Evolutionary conservation across 176 grass and related monocot genomes (phyloP).

Genomic region (Carex kokanica): DNA sequence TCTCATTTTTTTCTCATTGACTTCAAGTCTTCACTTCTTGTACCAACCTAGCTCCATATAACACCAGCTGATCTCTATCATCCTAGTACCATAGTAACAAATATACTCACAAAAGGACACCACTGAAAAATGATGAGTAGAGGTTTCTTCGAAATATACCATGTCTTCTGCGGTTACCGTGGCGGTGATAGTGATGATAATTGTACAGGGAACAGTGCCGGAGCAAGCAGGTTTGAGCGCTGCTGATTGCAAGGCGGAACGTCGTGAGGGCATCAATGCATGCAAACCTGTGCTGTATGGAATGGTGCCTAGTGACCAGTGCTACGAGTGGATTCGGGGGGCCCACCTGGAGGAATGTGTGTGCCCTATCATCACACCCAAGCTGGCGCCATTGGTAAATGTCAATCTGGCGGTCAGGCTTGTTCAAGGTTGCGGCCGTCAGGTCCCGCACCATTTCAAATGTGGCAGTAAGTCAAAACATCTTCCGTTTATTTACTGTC

Average conservation of each 20-base stretch:
- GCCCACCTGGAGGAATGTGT: background rate
- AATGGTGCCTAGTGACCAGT: background rate
- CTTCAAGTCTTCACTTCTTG: background rate
- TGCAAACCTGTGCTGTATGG: conserved; percentile 8
- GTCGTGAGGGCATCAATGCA: background rate
- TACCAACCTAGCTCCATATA: background rate
- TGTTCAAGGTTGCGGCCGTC: conserved; percentile 2
- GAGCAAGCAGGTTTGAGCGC: background rate
- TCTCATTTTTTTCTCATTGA: background rate
- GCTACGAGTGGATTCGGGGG: background rate
- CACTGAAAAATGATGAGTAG: background rate
- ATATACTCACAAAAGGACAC: background rate
- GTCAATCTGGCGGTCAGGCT: background rate
- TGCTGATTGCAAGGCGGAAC: background rate
- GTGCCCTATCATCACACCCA: conserved; percentile 6
- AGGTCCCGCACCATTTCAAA: conserved; percentile 1
- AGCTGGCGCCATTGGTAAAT: background rate
- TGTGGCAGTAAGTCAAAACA: conserved; percentile 14
- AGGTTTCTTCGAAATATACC: background rate
- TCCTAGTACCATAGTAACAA: background rate
- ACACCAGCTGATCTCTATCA: background rate
- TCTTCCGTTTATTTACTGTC: background rate
- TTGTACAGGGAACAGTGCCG: background rate
- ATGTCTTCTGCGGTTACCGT: background rate
- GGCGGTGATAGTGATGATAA: background rate